Evolutionary conservation across 177 flowering plant genomes (phyloP).

Genomic region (Vitis hybrid): DNA sequence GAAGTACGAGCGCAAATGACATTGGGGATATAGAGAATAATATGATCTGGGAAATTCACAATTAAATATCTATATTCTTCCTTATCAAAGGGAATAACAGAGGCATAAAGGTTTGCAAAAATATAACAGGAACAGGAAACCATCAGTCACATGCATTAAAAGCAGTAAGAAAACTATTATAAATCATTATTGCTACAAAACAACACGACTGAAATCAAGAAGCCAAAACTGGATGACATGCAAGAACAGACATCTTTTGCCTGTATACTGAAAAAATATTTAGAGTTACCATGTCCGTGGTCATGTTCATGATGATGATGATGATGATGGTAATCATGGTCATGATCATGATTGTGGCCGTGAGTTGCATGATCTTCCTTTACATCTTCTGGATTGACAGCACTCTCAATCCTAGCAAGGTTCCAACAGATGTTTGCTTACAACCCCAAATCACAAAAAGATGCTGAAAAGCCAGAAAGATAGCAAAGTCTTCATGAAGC

Average conservation of each 20-base stretch:
- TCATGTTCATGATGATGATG: slow-evolving; percentile 44
- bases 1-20: too few species aligned
- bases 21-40: too few species aligned
- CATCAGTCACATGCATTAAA: too few species aligned
- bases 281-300: slow-evolving; percentile 58
- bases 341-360: slow-evolving; percentile 43
- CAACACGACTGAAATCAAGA: too few species aligned
- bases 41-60: too few species aligned
- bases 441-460: not conserved
- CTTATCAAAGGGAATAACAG: too few species aligned
- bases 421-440: slow-evolving; percentile 10
- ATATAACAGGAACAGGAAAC: too few species aligned
- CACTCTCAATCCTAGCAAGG: slow-evolving; percentile 77
- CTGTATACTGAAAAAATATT: not conserved
- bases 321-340: slow-evolving; percentile 31
- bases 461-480: not conserved
- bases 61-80: too few species aligned
- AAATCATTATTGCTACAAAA: too few species aligned
- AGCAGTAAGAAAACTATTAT: too few species aligned
- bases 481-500: not conserved
- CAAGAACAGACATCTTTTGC: not conserved
- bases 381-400: slow-evolving; percentile 54
- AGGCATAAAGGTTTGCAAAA: too few species aligned
- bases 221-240: too few species aligned
- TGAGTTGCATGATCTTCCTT: slow-evolving; percentile 52